phyloP scores from a whole-genome alignment of 2,329 filamentous ascomycete species.

The Pyricularia grisea region DNA sequence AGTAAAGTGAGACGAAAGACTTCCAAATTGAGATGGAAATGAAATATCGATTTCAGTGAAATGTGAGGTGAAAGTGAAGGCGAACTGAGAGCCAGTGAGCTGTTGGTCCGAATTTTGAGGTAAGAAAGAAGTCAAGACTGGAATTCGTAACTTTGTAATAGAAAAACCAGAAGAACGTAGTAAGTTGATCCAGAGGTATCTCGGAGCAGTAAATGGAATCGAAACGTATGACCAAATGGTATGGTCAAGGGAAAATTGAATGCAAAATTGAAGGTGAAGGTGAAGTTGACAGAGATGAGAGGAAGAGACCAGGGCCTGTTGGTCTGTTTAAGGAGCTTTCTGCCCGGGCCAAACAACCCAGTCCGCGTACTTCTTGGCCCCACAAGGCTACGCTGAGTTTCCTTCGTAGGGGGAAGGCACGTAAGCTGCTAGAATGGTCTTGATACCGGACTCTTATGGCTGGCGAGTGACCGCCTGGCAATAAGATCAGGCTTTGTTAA shows the following conservation, averaged over 20 bases:
- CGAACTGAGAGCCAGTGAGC: not conserved
- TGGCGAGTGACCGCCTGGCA: not conserved
- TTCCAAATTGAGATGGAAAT: not conserved
- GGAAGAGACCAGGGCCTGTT: not conserved
- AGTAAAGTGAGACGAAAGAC: not conserved
- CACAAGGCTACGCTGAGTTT: not conserved
- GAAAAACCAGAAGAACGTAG: not conserved
- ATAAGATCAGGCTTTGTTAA: not conserved
- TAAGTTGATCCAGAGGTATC: not conserved
- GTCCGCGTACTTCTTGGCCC: not conserved
- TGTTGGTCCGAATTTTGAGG: not conserved
- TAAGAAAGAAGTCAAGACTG: not conserved
- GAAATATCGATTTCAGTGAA: not conserved
- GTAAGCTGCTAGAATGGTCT: not conserved
- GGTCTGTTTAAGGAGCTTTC: not conserved
- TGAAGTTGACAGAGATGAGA: not conserved
- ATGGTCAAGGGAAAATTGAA: not conserved
- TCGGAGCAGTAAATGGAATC: not conserved
- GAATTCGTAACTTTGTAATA: not conserved
- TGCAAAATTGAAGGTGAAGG: not conserved
- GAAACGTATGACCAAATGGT: not conserved
- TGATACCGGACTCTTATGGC: not conserved
- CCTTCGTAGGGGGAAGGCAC: not conserved
- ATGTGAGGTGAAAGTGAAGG: not conserved
- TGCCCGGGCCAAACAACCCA: not conserved